These are phyloP conservation scores for Penicillium sp. DNA, from an alignment of 2,329 filamentous ascomycete genomes.

Conservation along the genomic window DNA sequence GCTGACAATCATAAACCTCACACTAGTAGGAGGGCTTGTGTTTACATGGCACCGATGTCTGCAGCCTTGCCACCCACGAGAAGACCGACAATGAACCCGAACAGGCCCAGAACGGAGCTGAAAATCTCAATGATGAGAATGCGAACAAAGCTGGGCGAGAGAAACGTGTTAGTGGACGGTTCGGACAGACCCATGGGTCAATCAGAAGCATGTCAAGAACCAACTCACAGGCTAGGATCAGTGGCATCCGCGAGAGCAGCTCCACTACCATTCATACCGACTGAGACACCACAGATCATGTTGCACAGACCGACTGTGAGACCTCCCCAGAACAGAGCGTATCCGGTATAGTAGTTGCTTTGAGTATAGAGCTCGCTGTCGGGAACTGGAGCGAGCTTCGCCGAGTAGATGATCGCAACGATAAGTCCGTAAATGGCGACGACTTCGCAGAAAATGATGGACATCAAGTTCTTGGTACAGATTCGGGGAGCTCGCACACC, in stretches of 20 bases:
- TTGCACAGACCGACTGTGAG: conserved; percentile 94
- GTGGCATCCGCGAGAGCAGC: conserved; percentile 94
- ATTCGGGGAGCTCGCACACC: conserved; percentile 96
- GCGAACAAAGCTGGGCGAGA: conserved; percentile 76
- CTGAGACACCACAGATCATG: conserved; percentile 88
- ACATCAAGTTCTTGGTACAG: conserved; percentile 98
- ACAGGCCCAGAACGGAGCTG: conserved; percentile 92
- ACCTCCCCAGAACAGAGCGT: conserved; percentile 91
- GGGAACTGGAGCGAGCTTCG: conserved; percentile 67
- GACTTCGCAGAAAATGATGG: conserved; percentile 99
- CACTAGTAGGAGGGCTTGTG: background rate
- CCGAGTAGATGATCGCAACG: conserved; percentile 97
- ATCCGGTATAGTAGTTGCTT: conserved; percentile 88
- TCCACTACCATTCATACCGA: conserved; percentile 96
- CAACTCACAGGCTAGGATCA: conserved; percentile 74
- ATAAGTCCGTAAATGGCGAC: conserved; percentile 99
- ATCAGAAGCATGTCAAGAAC: background rate
- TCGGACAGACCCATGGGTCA: background rate
- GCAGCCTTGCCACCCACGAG: conserved; percentile 77
- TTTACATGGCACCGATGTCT: conserved; percentile 53
- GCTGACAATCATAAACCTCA: conserved; percentile 15
- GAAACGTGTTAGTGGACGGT: conserved; percentile 2
- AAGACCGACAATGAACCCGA: conserved; percentile 90
- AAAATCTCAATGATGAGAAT: conserved; percentile 99
- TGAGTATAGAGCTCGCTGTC: conserved; percentile 63